phyloP scores from a whole-genome alignment of 441 rosid species.

The Biscutella laevigata region DNA sequence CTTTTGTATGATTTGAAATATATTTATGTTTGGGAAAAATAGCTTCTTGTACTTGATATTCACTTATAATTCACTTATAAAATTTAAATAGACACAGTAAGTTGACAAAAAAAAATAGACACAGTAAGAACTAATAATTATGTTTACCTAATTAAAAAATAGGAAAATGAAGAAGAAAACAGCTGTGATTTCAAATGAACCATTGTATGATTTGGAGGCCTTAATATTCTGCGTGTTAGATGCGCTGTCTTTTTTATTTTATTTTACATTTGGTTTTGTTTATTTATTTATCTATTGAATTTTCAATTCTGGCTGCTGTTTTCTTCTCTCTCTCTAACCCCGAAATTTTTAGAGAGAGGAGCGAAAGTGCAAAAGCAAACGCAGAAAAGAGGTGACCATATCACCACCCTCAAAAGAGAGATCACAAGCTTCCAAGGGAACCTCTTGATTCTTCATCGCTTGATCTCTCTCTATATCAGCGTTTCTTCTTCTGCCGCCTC shows the following conservation, averaged over 20 bases:
- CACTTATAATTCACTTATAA: too few relatives aligned
- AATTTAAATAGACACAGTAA: too few relatives aligned
- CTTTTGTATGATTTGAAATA: too few relatives aligned
- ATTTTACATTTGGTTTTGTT: neutral
- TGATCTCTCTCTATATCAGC: conserved; percentile 5
- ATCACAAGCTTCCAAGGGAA: conserved; percentile 11
- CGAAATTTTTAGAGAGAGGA: conserved; percentile 17
- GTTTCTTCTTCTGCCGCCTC: conserved; percentile 1
- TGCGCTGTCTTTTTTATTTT: conserved; percentile 13
- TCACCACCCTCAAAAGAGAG: conserved; percentile 2
- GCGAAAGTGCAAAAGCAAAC: conserved; percentile 12
- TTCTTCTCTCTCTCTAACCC: conserved; percentile 1
- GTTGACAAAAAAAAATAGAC: too few relatives aligned
- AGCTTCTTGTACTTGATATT: too few relatives aligned
- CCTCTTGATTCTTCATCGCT: too few relatives aligned
- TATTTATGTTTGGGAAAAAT: too few relatives aligned
- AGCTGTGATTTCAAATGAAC: conserved; percentile 13
- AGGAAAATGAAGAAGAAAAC: conserved; percentile 18
- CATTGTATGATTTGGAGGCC: conserved; percentile 1
- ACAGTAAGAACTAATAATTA: too few relatives aligned
- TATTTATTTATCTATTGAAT: conserved; percentile 16
- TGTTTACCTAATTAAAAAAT: too few relatives aligned
- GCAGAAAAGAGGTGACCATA: conserved; percentile 12
- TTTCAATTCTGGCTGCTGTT: conserved; percentile 20
- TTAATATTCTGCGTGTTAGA: conserved; percentile 16